These are phyloP conservation scores for Eucalyptus regnans DNA, from an alignment of 345 rosid genomes.

Conservation along the genomic window DNA sequence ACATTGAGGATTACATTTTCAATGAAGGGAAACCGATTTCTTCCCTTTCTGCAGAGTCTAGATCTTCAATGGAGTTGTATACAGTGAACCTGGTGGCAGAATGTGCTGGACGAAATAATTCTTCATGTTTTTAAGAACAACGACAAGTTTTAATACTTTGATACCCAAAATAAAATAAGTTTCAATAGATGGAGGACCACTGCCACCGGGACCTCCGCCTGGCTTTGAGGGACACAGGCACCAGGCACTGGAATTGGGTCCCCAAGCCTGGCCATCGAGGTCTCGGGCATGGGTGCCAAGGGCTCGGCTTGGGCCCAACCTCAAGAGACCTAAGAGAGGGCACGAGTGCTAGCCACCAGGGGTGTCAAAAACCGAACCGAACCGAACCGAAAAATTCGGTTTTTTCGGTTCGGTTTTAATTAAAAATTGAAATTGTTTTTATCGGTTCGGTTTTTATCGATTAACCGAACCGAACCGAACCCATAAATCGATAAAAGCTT, in stretches of 20 bases:
- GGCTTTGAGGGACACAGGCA: not conserved
- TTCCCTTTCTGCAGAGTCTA: not conserved
- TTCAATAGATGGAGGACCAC: not conserved
- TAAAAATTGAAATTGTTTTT: too few species aligned
- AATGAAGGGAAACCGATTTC: not conserved
- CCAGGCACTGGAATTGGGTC: not conserved
- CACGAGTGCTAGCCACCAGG: fast-evolving
- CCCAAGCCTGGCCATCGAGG: not conserved
- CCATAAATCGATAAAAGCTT: too few species aligned
- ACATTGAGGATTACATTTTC: not conserved
- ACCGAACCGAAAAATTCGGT: too few species aligned
- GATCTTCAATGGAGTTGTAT: not conserved
- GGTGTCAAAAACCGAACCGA: too few species aligned
- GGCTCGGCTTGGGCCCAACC: not conserved
- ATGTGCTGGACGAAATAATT: not conserved
- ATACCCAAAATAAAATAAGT: not conserved
- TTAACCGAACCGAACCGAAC: too few species aligned
- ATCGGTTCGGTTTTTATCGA: too few species aligned
- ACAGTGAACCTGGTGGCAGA: not conserved
- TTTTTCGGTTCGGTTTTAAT: too few species aligned
- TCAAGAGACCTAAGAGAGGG: not conserved
- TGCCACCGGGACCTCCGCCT: not conserved
- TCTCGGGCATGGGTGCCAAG: not conserved
- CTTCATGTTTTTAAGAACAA: not conserved
- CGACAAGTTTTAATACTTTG: not conserved